Base-by-base conservation (phyloP, 805 yeast genomes). In the Sugiyamaella lignohabitans region DNA sequence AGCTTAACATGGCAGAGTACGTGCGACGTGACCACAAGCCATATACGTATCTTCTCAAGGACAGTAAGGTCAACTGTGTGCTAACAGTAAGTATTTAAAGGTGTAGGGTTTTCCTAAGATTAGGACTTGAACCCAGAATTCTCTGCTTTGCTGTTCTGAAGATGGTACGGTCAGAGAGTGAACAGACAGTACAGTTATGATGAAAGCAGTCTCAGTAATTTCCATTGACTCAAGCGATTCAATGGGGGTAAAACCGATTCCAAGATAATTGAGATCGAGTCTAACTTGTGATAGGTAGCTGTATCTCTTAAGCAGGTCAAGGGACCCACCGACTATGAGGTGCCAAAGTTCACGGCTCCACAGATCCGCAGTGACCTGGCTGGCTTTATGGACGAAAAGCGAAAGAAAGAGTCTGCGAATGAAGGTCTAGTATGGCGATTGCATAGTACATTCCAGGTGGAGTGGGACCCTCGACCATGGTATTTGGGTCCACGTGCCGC, bases 21-120 rank as follows among this genome's bases (percentile, higher is more conserved):
- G 74, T 82, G 3, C 63, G 66, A 53, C 78, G 75, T 46, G 69
- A 71, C 27, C 71, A 77, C 2, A 64, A 73, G 3, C 70, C 81
- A 1, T 72, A 82, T 51, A 71, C 85, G 51, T 87, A 84, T 56
- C 66, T 91, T 38, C 68, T 91, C 32, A 82, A 82, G 56, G 75
- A 86, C 22, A 83, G 95, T 1, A 86, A 87, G 54, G 79, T 91
- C 17, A 91, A 91, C 62, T 82, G 94, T 2, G 83, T 87, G n/a
- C 63, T 84, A 35, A 80, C 75, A 42, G 55, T 58, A 18, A 18
- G 51, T 32, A 8, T 27, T 8, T 8, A 14, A 14, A 14, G 14
- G 32, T 27, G 10, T 4, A 17, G 17, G 17, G 17, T 27, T 5
- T 8, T 14, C 11, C 14, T 8, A 27, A 35, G 43, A 18, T 3